Evolutionary conservation across 768 basidiomycete species (phyloP).

Genomic region (Suillus subluteus): DNA sequence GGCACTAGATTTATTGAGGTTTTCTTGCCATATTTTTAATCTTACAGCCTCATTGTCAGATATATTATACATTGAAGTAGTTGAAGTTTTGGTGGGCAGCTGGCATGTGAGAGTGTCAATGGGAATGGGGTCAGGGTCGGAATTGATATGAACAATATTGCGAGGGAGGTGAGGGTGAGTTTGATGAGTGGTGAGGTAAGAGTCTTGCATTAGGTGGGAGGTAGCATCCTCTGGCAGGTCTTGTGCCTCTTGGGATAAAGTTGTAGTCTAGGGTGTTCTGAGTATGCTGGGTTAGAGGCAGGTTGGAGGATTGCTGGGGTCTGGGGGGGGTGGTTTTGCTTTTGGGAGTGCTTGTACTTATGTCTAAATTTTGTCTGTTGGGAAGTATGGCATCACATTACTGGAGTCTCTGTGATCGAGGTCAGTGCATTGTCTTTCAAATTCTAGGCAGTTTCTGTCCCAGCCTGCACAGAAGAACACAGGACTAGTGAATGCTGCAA

Average conservation of each 20-base stretch:
- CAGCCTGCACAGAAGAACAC: too few relatives aligned
- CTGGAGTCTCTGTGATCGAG: neutral
- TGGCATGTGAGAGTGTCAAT: too few relatives aligned
- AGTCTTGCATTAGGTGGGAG: neutral
- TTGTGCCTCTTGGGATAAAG: neutral
- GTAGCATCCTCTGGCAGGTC: neutral
- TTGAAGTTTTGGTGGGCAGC: too few relatives aligned
- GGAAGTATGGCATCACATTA: conserved; percentile 21
- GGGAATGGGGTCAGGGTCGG: too few relatives aligned
- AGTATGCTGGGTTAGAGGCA: too few relatives aligned
- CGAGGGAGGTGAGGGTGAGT: too few relatives aligned
- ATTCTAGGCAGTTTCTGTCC: neutral
- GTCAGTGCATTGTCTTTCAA: neutral
- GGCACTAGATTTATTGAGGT: conserved; percentile 29
- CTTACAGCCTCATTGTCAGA: neutral
- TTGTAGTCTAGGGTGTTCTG: neutral
- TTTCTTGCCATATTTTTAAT: conserved; percentile 34
- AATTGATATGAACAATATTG: too few relatives aligned
- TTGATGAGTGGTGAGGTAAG: neutral
- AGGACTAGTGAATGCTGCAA: too few relatives aligned
- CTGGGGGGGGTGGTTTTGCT: neutral
- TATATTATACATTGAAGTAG: neutral
- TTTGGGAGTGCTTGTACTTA: neutral
- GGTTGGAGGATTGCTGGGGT: neutral
- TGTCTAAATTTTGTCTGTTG: conserved; percentile 18